Conservation (phyloP, 164 flowering plant species). For the Magnolia officinalis region DNA sequence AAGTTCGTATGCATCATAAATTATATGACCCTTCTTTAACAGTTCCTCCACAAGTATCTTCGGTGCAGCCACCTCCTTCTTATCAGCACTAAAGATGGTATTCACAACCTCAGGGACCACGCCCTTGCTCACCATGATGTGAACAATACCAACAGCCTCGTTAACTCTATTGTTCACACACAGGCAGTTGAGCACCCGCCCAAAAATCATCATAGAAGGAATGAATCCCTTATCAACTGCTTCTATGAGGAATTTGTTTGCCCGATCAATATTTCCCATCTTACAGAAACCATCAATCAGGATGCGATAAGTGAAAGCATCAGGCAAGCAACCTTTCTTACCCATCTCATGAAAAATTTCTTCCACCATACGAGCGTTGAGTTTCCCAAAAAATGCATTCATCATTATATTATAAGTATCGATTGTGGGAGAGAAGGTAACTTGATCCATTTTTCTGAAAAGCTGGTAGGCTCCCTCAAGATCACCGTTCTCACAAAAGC, state of each 20-base stretch:
- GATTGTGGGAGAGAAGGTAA: slow-evolving; percentile 42
- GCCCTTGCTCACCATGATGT: slow-evolving; percentile 65
- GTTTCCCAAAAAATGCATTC: slow-evolving; percentile 56
- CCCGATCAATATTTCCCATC: slow-evolving; percentile 50
- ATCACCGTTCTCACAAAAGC: slow-evolving; percentile 60
- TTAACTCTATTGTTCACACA: slow-evolving; percentile 52
- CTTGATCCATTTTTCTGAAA: slow-evolving; percentile 46
- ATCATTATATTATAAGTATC: slow-evolving; percentile 74
- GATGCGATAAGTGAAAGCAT: slow-evolving; percentile 65
- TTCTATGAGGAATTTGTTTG: slow-evolving; percentile 46
- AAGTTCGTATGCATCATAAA: slow-evolving; percentile 68
- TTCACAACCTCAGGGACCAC: slow-evolving; percentile 75
- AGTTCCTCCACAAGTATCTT: slow-evolving; percentile 81
- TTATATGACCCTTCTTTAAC: slow-evolving; percentile 66
- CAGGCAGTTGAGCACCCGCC: slow-evolving; percentile 73
- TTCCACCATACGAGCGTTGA: slow-evolving; percentile 44
- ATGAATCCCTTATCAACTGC: slow-evolving; percentile 50
- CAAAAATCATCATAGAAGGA: slow-evolving; percentile 69
- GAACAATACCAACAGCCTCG: slow-evolving; percentile 70
- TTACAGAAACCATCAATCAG: slow-evolving; percentile 80
- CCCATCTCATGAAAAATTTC: slow-evolving; percentile 62
- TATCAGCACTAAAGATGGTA: slow-evolving; percentile 70
- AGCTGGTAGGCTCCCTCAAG: slow-evolving; percentile 55
- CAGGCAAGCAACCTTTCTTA: slow-evolving; percentile 44
- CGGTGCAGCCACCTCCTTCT: slow-evolving; percentile 79